Evolutionary conservation across 2,329 filamentous ascomycete species (phyloP).

Genomic region (Venturia carpophila): DNA sequence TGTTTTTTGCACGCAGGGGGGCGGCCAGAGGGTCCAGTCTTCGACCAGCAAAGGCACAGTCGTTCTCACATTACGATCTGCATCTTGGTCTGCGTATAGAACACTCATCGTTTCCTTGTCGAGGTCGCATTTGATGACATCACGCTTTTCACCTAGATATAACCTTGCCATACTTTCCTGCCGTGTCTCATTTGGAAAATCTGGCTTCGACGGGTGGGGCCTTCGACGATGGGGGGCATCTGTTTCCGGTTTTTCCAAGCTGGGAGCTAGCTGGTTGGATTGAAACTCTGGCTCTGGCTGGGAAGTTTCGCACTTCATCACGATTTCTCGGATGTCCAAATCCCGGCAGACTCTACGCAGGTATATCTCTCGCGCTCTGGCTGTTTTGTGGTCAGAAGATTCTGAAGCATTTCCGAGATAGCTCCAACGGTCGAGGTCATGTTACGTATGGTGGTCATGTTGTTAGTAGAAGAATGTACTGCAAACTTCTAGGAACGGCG

Average conservation of each 20-base stretch:
- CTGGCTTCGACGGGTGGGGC: not conserved
- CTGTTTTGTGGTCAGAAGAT: conserved; percentile 6
- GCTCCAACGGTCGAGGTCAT: not conserved
- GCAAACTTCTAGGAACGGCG: not conserved
- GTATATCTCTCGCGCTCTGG: not conserved
- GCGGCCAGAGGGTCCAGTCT: not conserved
- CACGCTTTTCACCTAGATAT: not conserved
- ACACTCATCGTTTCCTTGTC: not conserved
- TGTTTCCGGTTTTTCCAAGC: not conserved
- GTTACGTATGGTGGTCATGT: not conserved
- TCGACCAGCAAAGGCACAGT: not conserved
- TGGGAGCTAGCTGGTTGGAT: not conserved
- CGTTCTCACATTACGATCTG: not conserved
- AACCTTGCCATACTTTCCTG: not conserved
- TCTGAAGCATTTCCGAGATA: not conserved
- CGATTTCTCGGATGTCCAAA: not conserved
- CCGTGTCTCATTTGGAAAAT: not conserved
- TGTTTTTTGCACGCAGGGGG: not conserved
- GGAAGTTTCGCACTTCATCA: not conserved
- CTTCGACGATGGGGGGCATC: not conserved
- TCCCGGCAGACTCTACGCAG: conserved; percentile 1
- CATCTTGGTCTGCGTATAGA: not conserved
- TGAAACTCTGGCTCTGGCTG: not conserved
- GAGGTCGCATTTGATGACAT: not conserved
- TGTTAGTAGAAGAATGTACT: not conserved